Base-by-base conservation (phyloP, 495 filamentous ascomycete species). In the Penicillium coprophilum region DNA sequence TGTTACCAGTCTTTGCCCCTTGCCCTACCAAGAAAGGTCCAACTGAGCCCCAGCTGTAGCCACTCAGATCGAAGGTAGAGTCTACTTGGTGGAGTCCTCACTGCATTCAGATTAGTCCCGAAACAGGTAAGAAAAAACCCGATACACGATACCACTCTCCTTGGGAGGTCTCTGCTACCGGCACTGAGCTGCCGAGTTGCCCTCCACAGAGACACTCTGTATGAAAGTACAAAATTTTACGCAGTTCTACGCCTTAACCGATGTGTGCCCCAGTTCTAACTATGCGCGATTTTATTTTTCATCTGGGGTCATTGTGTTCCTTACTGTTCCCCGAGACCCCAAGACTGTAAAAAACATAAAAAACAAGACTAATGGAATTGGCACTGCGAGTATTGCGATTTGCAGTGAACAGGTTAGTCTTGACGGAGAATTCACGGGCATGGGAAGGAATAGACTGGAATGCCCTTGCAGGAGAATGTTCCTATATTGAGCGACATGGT, bases 221-320 rank as follows among this genome's bases (percentile, higher is more conserved):
- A 40, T 40, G n/a, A 7, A 21, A 30, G 45, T 47, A 51, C 13
- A 17, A 30, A 40, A 41, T 38, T 38, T 38, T 50, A 50, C 47
- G n/a, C 19, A 7, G 24, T 24, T 38, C 13, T 56, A 23, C n/a
- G 15, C 30, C 48, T 11, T 50, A 39, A 58, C 64, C 61, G 53
- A 65, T 57, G 51, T 53, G n/a, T n/a, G 28, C 50, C 60, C 55
- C 44, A 40, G 23, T 43, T 59, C 58, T 61, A n/a, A 54, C 52
- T 54, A 69, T 69, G 66, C 66, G 66, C 66, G 66, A 69, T 69
- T 69, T 69, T n/a, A n/a, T n/a, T n/a, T 69, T 46, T 43, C 38
- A 13, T 54, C 52, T 54, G 52, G 39, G 38, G 38, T 38, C 24
- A n/a, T 46, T 38, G 21, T 1, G 24, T 19, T 48, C 53, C 44